phyloP scores from a whole-genome alignment of 495 filamentous ascomycete species.

The Pseudoneurospora amorphoporcata region DNA sequence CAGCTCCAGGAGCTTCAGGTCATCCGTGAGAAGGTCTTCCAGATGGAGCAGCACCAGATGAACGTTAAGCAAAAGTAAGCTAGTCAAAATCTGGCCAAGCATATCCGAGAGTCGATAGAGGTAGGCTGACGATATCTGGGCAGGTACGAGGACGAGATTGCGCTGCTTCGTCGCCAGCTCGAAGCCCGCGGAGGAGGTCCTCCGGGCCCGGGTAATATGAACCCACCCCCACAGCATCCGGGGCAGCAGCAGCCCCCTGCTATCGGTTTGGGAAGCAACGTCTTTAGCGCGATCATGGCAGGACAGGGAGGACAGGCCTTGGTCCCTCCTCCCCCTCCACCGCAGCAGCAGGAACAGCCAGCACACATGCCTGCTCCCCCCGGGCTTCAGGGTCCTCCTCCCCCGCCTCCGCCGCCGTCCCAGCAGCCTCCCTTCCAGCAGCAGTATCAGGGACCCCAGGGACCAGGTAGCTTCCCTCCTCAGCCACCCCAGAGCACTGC shows the following conservation, averaged over 20 bases:
- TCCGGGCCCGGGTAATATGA: constrained; percentile 50
- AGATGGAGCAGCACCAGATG: constrained; percentile 78
- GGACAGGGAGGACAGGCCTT: constrained; percentile 78
- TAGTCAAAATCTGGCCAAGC: neutral
- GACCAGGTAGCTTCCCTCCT: constrained; percentile 42
- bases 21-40: constrained; percentile 81
- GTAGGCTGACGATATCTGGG: constrained; percentile 1
- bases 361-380: constrained; percentile 55
- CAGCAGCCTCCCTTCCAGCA: constrained; percentile 42
- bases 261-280: constrained; percentile 84
- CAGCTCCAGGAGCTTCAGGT: constrained; percentile 91
- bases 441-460: constrained; percentile 35
- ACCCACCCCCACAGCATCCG: constrained; percentile 57
- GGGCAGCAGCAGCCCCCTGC: constrained; percentile 60
- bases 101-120: too few relatives aligned
- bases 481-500: constrained; percentile 74
- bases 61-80: constrained; percentile 82
- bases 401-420: constrained; percentile 43
- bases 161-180: constrained; percentile 75
- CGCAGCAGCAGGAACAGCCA: constrained; percentile 44
- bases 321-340: constrained; percentile 73
- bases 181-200: constrained; percentile 63
- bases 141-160: constrained; percentile 91
- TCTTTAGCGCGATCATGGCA: constrained; percentile 94
- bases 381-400: constrained; percentile 51